Percentiles rank a stretch among this genome's conserved stretches.
Evolutionary conservation across 441 rosid species (phyloP).

Genomic region (Adansonia gregorii): DNA sequence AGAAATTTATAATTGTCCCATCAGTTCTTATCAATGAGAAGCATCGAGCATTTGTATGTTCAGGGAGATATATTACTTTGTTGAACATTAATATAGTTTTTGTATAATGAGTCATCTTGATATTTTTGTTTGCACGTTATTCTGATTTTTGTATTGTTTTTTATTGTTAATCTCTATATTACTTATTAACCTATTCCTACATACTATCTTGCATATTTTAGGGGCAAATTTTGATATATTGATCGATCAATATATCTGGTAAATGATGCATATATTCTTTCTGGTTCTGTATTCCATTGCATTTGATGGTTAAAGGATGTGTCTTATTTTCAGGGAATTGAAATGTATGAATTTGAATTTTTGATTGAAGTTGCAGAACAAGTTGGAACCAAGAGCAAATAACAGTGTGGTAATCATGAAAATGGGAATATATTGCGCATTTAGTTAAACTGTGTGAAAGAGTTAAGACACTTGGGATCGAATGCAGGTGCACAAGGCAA

Average conservation of each 20-base stretch:
- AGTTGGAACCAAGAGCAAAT: slow-evolving; percentile 81
- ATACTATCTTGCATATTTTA: slow-evolving; percentile 14
- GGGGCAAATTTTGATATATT: background rate
- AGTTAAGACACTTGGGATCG: too few relatives aligned
- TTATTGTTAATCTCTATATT: slow-evolving; percentile 35
- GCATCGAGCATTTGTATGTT: too few relatives aligned
- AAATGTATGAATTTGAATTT: slow-evolving; percentile 96
- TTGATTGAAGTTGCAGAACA: slow-evolving; percentile 90
- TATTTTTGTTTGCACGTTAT: too few relatives aligned
- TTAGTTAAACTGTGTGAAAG: too few relatives aligned
- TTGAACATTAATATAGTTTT: too few relatives aligned
- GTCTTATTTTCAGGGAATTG: slow-evolving; percentile 71
- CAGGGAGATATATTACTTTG: too few relatives aligned
- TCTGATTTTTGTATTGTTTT: too few relatives aligned
- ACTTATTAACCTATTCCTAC: slow-evolving; percentile 75
- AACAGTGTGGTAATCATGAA: slow-evolving; percentile 66
- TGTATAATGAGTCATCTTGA: too few relatives aligned
- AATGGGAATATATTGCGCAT: too few relatives aligned
- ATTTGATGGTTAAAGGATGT: slow-evolving; percentile 36
- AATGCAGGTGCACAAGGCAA: too few relatives aligned
- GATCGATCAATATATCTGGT: background rate
- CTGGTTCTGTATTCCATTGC: slow-evolving; percentile 26
- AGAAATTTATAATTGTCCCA: too few relatives aligned
- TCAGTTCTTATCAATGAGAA: too few relatives aligned
- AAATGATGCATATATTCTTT: slow-evolving; percentile 20